These are phyloP conservation scores for Trichosporon coremiiforme DNA, from an alignment of 1,284 basidiomycete genomes.

Conservation along the genomic window DNA sequence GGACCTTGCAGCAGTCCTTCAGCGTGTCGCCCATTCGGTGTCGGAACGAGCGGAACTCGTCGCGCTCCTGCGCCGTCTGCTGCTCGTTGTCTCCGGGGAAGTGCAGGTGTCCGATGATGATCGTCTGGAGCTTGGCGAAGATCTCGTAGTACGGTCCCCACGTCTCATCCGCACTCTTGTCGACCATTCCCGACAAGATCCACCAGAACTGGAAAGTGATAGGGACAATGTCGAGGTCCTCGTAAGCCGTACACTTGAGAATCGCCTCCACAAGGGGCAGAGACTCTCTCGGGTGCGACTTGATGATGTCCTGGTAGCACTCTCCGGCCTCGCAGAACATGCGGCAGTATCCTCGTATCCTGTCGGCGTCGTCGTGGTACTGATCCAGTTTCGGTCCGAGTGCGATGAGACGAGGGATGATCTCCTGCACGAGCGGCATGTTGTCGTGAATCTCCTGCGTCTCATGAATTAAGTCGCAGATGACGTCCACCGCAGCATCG, in stretches of 20 bases:
- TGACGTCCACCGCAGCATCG: constrained; percentile 85
- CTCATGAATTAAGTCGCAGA: constrained; percentile 96
- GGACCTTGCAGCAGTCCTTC: constrained; percentile 96
- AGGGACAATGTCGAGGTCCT: constrained; percentile 92
- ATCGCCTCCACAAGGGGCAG: constrained; percentile 94
- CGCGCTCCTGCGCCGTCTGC: constrained; percentile 80
- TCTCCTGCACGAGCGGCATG: constrained; percentile 80
- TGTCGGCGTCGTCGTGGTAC: constrained; percentile 75
- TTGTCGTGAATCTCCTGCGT: constrained; percentile 97
- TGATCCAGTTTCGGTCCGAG: constrained; percentile 66
- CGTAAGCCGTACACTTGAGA: constrained; percentile 87
- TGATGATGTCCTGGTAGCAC: constrained; percentile 85
- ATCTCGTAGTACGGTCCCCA: constrained; percentile 67
- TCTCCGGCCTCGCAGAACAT: constrained; percentile 96
- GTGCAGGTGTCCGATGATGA: constrained; percentile 88
- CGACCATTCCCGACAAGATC: constrained; percentile 78
- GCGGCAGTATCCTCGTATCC: constrained; percentile 84
- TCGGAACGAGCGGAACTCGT: constrained; percentile 91
- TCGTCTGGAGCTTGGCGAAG: constrained; percentile 78
- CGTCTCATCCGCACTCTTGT: constrained; percentile 49
- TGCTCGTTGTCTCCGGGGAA: constrained; percentile 80
- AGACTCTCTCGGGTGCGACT: constrained; percentile 85
- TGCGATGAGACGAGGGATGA: constrained; percentile 79
- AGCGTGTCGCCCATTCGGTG: constrained; percentile 99
- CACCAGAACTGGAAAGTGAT: constrained; percentile 99